These are phyloP conservation scores for Exophiala oligosperma DNA, from an alignment of 2,329 filamentous ascomycete genomes.

Conservation along the genomic window DNA sequence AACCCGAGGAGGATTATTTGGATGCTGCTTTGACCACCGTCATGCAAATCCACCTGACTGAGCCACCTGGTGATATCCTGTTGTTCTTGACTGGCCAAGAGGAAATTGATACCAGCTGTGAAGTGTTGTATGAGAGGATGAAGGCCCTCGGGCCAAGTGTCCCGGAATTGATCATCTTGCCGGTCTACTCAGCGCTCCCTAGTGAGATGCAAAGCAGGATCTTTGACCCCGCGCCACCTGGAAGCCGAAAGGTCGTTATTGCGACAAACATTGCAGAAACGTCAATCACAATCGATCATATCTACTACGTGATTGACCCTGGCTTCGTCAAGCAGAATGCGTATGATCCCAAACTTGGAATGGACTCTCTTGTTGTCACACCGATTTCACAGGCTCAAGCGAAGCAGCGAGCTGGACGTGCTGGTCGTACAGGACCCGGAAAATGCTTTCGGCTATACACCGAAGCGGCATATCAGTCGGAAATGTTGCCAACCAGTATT, in stretches of 20 bases:
- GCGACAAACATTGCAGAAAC: slow-evolving; percentile 99
- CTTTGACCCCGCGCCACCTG: slow-evolving; percentile 87
- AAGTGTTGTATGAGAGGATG: slow-evolving; percentile 93
- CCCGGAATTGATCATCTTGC: slow-evolving; percentile 87
- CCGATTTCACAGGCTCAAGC: slow-evolving; percentile 97
- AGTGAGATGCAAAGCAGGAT: slow-evolving; percentile 92
- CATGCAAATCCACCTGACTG: slow-evolving; percentile 96
- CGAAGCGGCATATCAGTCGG: slow-evolving; percentile 89
- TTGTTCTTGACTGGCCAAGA: slow-evolving; percentile 96
- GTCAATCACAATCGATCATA: slow-evolving; percentile 95
- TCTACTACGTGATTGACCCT: slow-evolving; percentile 95
- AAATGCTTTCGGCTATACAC: slow-evolving; percentile 97
- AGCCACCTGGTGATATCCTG: slow-evolving; percentile 90
- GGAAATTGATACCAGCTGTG: slow-evolving; percentile 93
- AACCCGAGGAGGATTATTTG: slow-evolving; percentile 93
- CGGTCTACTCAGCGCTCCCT: slow-evolving; percentile 92
- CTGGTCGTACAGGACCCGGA: slow-evolving; percentile 89
- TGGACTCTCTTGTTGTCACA: slow-evolving; percentile 94
- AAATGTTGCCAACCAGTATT: slow-evolving; percentile 95
- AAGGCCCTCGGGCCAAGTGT: slow-evolving; percentile 88
- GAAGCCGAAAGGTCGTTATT: slow-evolving; percentile 89
- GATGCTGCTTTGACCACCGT: slow-evolving; percentile 93
- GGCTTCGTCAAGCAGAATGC: slow-evolving; percentile 98
- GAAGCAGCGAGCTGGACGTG: slow-evolving; percentile 88
- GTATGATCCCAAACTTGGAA: slow-evolving; percentile 94